A percentile compares a stretch with the other conserved stretches of the same genome.
Evolutionary conservation across 768 basidiomycete species (phyloP).

Genomic region (Amanita jacksonii): DNA sequence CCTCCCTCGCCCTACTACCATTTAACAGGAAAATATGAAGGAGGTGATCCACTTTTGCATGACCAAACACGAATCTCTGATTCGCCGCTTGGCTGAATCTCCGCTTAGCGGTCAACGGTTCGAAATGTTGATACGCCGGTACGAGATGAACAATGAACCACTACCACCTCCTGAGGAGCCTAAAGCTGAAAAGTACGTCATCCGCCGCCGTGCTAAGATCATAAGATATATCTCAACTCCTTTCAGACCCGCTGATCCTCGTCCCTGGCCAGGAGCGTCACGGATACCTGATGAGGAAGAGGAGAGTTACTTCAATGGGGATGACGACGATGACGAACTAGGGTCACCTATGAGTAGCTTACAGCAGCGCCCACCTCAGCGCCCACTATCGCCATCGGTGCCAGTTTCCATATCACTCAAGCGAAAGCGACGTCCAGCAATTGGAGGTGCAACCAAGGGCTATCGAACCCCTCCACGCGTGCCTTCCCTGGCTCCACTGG

Average conservation of each 20-base stretch:
- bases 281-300: conserved; percentile 65
- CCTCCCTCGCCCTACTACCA: background rate
- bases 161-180: conserved; percentile 41
- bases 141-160: conserved; percentile 90
- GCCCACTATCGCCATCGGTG: conserved; percentile 27
- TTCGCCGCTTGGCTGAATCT: conserved; percentile 54
- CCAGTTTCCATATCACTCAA: conserved; percentile 34
- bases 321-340: conserved; percentile 53
- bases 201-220: conserved; percentile 5
- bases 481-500: conserved; percentile 48
- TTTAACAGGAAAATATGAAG: conserved; percentile 73
- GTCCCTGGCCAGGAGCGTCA: conserved; percentile 35
- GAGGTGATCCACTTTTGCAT: conserved; percentile 78
- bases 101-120: conserved; percentile 61
- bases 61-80: conserved; percentile 56
- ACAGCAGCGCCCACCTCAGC: conserved; percentile 16
- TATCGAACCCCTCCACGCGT: conserved; percentile 41
- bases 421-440: conserved; percentile 45
- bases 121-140: conserved; percentile 61
- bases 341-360: conserved; percentile 27
- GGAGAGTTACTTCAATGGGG: conserved; percentile 89
- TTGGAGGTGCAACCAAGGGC: conserved; percentile 33
- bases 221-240: conserved; percentile 11
- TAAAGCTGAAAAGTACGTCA: conserved; percentile 41
- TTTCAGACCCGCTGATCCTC: conserved; percentile 30